These are phyloP conservation scores for Saussurea involucrata DNA, from an alignment of 129 eudicot species.

Conservation along the genomic window DNA sequence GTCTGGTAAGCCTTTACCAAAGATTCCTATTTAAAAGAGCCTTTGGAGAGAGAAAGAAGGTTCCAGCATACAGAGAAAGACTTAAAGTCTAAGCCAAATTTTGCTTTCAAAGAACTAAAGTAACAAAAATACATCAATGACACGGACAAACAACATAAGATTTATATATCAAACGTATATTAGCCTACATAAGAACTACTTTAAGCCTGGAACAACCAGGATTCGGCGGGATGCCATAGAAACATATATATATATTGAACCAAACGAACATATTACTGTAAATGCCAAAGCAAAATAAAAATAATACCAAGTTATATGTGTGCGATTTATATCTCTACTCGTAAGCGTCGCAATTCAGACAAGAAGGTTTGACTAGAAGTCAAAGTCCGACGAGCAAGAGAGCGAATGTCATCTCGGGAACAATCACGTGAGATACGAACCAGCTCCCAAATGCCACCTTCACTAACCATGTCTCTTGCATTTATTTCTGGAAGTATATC, in stretches of 20 bases:
- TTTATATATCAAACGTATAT: background rate
- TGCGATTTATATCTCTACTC: conserved; percentile 49
- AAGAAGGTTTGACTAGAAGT: conserved; percentile 69
- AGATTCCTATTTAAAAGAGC: background rate
- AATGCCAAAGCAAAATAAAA: background rate
- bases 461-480: conserved; percentile 72
- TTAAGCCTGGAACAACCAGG: background rate
- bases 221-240: background rate
- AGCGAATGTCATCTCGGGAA: conserved; percentile 74
- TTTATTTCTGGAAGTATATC: conserved; percentile 51
- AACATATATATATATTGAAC: background rate
- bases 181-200: background rate
- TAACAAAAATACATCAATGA: background rate
- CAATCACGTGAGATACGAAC: conserved; percentile 91
- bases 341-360: conserved; percentile 59
- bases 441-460: conserved; percentile 89
- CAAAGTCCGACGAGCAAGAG: conserved; percentile 76
- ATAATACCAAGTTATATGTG: background rate
- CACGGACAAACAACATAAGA: background rate
- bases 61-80: background rate
- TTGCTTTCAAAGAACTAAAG: background rate
- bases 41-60: background rate
- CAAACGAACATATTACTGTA: background rate
- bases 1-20: background rate
- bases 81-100: background rate